Conservation (phyloP, 2,329 filamentous ascomycete species). For the Diaporthe nobilis region DNA sequence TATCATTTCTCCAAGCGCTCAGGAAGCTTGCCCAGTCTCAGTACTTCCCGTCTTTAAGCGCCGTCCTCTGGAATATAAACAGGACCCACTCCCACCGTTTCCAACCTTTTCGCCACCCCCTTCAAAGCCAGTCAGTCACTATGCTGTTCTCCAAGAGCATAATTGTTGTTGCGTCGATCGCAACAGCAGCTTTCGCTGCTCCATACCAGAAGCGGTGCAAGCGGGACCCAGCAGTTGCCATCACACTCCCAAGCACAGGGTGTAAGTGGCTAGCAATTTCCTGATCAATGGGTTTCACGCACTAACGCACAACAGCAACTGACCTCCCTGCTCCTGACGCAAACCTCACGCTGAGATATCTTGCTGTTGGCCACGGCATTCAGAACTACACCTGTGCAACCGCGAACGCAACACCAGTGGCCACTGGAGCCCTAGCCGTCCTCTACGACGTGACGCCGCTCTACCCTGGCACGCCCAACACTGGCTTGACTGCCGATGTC, state of each 20-base stretch:
- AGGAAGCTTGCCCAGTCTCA: constrained; percentile 26
- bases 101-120: not conserved
- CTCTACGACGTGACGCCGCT: constrained; percentile 70
- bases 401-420: constrained; percentile 52
- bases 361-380: constrained; percentile 74
- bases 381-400: constrained; percentile 77
- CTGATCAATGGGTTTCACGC: not conserved
- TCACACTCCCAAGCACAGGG: constrained; percentile 57
- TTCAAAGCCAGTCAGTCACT: not conserved
- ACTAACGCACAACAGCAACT: constrained; percentile 47
- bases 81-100: not conserved
- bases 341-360: constrained; percentile 62
- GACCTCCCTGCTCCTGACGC: constrained; percentile 61
- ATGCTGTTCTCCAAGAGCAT: constrained; percentile 35
- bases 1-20: constrained; percentile 31
- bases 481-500: constrained; percentile 53
- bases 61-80: constrained; percentile 30
- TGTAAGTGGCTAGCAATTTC: constrained; percentile 47
- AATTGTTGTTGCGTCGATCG: constrained; percentile 29
- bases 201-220: constrained; percentile 35
- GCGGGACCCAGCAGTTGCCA: constrained; percentile 43
- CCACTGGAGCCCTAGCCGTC: constrained; percentile 70
- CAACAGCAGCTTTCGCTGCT: constrained; percentile 38
- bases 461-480: constrained; percentile 60
- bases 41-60: constrained; percentile 10